phyloP scores from a whole-genome alignment of 1,139 yeast genomes.

The Pichiaceae sp. region DNA sequence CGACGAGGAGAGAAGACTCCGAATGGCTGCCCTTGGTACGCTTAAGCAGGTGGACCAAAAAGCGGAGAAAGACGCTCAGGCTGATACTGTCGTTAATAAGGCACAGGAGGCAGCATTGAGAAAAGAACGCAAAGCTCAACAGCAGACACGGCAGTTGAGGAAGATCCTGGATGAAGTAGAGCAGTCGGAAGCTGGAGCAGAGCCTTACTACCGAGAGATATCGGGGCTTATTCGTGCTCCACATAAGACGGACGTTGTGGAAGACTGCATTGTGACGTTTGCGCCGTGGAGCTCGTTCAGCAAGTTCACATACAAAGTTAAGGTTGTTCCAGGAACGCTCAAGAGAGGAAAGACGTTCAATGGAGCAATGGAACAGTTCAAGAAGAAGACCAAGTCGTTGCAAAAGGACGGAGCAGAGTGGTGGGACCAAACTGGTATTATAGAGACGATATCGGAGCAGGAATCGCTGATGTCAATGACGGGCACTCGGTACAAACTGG shows the following conservation, averaged over 20 bases:
- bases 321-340: slow-evolving; percentile 76
- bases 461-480: slow-evolving; percentile 46
- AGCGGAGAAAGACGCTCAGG: slow-evolving; percentile 23
- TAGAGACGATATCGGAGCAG: slow-evolving; percentile 49
- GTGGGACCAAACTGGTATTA: slow-evolving; percentile 55
- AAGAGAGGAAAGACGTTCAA: slow-evolving; percentile 84
- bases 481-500: slow-evolving; percentile 40
- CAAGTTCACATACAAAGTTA: slow-evolving; percentile 74
- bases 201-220: slow-evolving; percentile 18
- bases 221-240: slow-evolving; percentile 32
- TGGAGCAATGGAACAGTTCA: slow-evolving; percentile 57
- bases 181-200: slow-evolving; percentile 29
- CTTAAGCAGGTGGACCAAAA: slow-evolving; percentile 51
- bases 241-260: slow-evolving; percentile 32
- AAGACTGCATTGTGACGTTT: slow-evolving; percentile 73
- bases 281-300: slow-evolving; percentile 85
- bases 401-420: slow-evolving; percentile 44
- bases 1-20: slow-evolving; percentile 68
- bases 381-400: slow-evolving; percentile 29
- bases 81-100: slow-evolving; percentile 26
- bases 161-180: slow-evolving; percentile 26
- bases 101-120: slow-evolving; percentile 22
- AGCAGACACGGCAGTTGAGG: slow-evolving; percentile 23
- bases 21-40: slow-evolving; percentile 81
- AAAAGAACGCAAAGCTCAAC: slow-evolving; percentile 19